Conservation (phyloP, 1,284 basidiomycete species). For the Malassezia cuniculi region DNA sequence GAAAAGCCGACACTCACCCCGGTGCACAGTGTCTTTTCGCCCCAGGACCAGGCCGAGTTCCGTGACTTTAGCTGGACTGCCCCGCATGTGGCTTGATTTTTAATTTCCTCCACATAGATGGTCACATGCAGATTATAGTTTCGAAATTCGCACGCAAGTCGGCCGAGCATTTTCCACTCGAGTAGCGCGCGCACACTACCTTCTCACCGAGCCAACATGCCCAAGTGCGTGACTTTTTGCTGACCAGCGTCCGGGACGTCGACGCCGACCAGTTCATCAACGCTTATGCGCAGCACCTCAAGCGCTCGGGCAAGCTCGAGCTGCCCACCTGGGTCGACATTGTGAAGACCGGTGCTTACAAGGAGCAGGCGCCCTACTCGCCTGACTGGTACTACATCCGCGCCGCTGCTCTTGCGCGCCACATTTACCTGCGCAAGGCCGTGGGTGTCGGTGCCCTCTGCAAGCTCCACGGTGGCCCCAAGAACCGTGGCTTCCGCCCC, state of each 20-base stretch:
- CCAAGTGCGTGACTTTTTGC: conserved; percentile 28
- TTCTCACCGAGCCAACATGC: conserved; percentile 28
- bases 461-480: conserved; percentile 93
- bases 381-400: conserved; percentile 99
- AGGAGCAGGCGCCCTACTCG: conserved; percentile 97
- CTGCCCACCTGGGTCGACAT: conserved; percentile 98
- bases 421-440: conserved; percentile 99
- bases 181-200: too few relatives aligned
- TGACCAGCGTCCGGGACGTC: conserved; percentile 46
- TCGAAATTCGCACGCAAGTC: conserved; percentile 12
- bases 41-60: conserved; percentile 64
- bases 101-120: not conserved
- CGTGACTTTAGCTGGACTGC: conserved; percentile 30
- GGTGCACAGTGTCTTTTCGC: conserved; percentile 84
- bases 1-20: conserved; percentile 96
- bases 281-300: conserved; percentile 84
- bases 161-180: conserved; percentile 9
- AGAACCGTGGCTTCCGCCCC: conserved; percentile 72
- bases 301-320: conserved; percentile 90
- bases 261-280: conserved; percentile 73
- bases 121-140: conserved; percentile 16
- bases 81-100: conserved; percentile 7
- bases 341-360: conserved; percentile 94
- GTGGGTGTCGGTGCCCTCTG: conserved; percentile 89
- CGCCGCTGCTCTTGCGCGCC: conserved; percentile 90